These are phyloP conservation scores for Auxenochlorella protothecoides DNA, from an alignment of 139 green algal genomes.

Conservation along the genomic window DNA sequence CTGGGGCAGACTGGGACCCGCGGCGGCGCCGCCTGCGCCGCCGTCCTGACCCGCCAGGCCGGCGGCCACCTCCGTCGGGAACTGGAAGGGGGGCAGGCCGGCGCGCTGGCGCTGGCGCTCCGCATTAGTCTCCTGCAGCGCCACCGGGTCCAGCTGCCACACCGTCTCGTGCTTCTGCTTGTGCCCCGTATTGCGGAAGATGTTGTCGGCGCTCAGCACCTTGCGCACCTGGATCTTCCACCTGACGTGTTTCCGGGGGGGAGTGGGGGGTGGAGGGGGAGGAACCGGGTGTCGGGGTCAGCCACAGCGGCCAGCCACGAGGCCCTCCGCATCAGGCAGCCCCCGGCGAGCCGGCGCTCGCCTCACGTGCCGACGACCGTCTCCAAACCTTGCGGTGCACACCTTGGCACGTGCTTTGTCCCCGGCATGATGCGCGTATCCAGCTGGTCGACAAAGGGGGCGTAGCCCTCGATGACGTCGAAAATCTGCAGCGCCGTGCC, in stretches of 20 bases:
- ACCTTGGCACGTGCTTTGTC: slow-evolving; percentile 28
- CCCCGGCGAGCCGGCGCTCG: too few relatives aligned
- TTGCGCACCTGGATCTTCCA: slow-evolving; percentile 38
- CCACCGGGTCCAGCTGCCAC: slow-evolving; percentile 19
- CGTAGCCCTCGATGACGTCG: slow-evolving; percentile 11
- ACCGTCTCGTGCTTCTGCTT: slow-evolving; percentile 33
- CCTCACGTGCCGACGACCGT: too few relatives aligned
- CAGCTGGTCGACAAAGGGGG: slow-evolving; percentile 6
- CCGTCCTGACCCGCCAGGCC: too few relatives aligned
- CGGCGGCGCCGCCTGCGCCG: too few relatives aligned
- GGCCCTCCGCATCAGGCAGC: too few relatives aligned
- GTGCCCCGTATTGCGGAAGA: slow-evolving; percentile 25
- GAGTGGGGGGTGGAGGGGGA: too few relatives aligned
- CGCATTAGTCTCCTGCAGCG: not conserved
- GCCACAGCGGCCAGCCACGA: too few relatives aligned
- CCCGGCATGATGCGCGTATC: slow-evolving; percentile 28
- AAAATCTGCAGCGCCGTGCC: slow-evolving; percentile 10
- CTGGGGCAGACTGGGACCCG: too few relatives aligned
- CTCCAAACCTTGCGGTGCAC: not conserved
- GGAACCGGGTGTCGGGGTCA: too few relatives aligned
- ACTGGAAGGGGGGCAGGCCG: slow-evolving; percentile 3
- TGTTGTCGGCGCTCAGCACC: slow-evolving; percentile 22
- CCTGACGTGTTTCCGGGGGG: not conserved
- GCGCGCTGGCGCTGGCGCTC: slow-evolving; percentile 6
- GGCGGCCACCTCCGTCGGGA: not conserved